Base-by-base conservation (phyloP, 805 yeast genomes). In the Wickerhamomyces strasburgensis region DNA sequence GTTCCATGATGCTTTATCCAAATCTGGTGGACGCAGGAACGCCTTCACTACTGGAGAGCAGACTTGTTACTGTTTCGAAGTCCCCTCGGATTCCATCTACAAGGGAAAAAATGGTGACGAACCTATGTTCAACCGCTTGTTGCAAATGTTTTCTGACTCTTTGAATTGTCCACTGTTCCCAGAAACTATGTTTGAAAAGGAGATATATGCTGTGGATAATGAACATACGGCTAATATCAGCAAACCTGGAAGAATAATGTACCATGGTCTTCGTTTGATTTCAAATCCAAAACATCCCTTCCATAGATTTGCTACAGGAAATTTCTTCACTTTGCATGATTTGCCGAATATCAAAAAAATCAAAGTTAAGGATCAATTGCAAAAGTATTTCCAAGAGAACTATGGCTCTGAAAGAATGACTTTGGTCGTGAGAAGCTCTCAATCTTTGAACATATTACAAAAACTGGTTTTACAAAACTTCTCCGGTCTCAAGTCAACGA, bases 41-140 rank as follows among this genome's bases (percentile, higher is more conserved):
- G 94, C 93, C 0, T 73, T 61, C 44, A 84, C 94, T 0, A 73
- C 81, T 1, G 81, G 80, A 3, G 84, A 78, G 43, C 73, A 68
- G 37, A 81, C 90, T 0, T 67, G 77, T 13, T 84, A 73, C 52
- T 75, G 70, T 46, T 80, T 79, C 50, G 80, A 79, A 46, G 54
- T 80, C 2, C 85, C 88, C 0, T 53, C 68, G 0, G 63, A 56
- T 35, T 54, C 65, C 11, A 46, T 51, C 3, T 34, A 35, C 26
- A 43, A 47, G 16, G 37, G 39, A 7, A 33, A 42, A 19, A 33
- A 44, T 26, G 33, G 39, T 11, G 55, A 54, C 1, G 62, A 57
- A 19, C 64, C 72, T 2, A 54, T 65, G 1, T 72, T 78, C 49
- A 72, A 70, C 26, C 52, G 59, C n/a, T 46, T 73, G 2, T 42